phyloP scores from a whole-genome alignment of 352 stramenopile genomes.

The Phytophthora pinifolia region DNA sequence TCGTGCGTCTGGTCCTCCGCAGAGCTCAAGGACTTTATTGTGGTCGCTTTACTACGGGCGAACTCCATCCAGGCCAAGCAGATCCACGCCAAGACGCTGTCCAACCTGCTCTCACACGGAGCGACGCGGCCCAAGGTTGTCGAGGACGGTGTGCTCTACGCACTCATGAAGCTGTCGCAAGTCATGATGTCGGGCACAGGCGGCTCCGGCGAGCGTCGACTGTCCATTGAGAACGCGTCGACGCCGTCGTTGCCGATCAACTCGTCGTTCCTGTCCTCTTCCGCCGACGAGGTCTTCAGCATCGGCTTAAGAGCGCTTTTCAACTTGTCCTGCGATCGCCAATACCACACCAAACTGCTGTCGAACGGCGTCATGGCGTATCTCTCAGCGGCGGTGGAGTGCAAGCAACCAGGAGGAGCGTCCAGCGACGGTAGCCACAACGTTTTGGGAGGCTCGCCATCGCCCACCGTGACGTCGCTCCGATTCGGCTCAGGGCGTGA shows the following conservation, averaged over 20 bases:
- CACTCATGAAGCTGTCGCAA: constrained; percentile 80
- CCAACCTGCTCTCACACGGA: constrained; percentile 70
- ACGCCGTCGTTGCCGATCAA: neutral
- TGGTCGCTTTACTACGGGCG: constrained; percentile 68
- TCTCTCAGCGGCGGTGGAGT: constrained; percentile 48
- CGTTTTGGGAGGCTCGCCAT: neutral
- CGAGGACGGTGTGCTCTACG: constrained; percentile 77
- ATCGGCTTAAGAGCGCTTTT: constrained; percentile 76
- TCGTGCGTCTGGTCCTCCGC: constrained; percentile 70
- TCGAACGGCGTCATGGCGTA: constrained; percentile 75
- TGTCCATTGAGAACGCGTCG: constrained; percentile 3
- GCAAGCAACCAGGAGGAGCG: constrained; percentile 15
- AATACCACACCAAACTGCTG: constrained; percentile 72
- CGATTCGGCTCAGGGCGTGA: constrained; percentile 12
- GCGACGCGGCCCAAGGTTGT: constrained; percentile 55
- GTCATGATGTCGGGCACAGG: constrained; percentile 35
- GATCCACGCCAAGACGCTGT: constrained; percentile 81
- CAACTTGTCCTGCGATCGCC: constrained; percentile 68
- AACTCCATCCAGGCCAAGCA: constrained; percentile 84
- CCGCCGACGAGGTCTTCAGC: constrained; percentile 62
- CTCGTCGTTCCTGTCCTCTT: constrained; percentile 4
- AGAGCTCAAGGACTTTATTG: constrained; percentile 84
- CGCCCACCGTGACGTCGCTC: constrained; percentile 9
- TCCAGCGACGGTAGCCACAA: neutral
- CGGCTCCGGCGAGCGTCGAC: constrained; percentile 3